A percentile compares a stretch with the other conserved stretches of the same genome.
Evolutionary conservation across 495 filamentous ascomycete species (phyloP).

Genomic region (Lasiosphaeriaceae sp.): DNA sequence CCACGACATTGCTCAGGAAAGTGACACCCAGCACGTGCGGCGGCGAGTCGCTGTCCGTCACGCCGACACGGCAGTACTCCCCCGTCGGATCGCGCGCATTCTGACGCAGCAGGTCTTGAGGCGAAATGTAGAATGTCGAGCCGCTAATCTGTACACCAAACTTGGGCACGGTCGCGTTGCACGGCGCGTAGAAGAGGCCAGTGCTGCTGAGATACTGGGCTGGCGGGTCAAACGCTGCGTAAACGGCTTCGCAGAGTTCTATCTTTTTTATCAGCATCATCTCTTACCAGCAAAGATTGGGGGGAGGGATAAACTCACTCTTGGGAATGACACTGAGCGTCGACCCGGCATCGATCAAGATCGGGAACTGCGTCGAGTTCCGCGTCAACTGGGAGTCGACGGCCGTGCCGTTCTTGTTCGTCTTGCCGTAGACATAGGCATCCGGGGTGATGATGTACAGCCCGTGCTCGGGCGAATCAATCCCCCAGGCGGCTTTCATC

Average conservation of each 20-base stretch:
- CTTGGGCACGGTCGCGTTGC: conserved; percentile 50
- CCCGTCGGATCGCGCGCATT: conserved; percentile 32
- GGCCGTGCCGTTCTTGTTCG: neutral
- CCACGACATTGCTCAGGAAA: conserved; percentile 59
- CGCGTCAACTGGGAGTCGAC: conserved; percentile 1
- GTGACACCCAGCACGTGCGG: conserved; percentile 54
- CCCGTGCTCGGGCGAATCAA: conserved; percentile 24
- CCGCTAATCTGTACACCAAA: conserved; percentile 51
- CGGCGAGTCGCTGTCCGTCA: conserved; percentile 35
- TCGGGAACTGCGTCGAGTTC: conserved; percentile 30
- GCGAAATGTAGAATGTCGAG: conserved; percentile 49
- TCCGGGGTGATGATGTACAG: conserved; percentile 31
- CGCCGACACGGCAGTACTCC: conserved; percentile 41
- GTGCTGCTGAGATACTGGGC: conserved; percentile 37
- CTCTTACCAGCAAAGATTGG: neutral
- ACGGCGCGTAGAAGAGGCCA: conserved; percentile 48
- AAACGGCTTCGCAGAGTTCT: conserved; percentile 44
- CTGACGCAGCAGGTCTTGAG: conserved; percentile 49
- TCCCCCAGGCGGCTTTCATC: conserved; percentile 16
- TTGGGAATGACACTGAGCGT: conserved; percentile 34
- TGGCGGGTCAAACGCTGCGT: conserved; percentile 48
- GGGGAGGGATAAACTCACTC: conserved; percentile 5
- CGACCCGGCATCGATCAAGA: conserved; percentile 40
- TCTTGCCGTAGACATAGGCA: conserved; percentile 21
- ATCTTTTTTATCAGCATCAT: too few relatives aligned